A percentile compares a stretch with the other conserved stretches of the same genome.
phyloP scores from a whole-genome alignment of 176 grass and related monocot genomes.

The Aegilops tauschii region DNA sequence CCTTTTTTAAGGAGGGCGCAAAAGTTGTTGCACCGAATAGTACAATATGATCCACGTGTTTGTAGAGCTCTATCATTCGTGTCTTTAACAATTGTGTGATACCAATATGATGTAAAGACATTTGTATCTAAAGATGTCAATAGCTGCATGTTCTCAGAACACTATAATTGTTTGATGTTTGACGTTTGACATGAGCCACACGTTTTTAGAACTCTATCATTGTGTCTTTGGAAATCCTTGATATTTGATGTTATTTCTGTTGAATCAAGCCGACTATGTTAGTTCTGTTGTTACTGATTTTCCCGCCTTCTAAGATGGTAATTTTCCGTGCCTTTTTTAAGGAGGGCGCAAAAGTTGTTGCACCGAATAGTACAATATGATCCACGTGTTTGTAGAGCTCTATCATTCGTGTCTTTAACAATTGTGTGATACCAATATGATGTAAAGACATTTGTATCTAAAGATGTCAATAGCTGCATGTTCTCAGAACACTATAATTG shows the following conservation, averaged over 20 bases:
- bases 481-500: not conserved
- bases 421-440: not conserved
- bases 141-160: not conserved
- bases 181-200: too few species aligned
- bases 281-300: not conserved
- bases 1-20: too few species aligned
- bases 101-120: not conserved
- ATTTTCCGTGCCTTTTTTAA: too few species aligned
- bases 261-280: not conserved
- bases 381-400: not conserved
- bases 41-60: not conserved
- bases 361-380: not conserved
- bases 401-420: not conserved
- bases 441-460: not conserved
- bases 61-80: not conserved
- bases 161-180: too few species aligned
- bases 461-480: not conserved
- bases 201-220: too few species aligned
- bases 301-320: too few species aligned
- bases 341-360: too few species aligned
- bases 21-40: too few species aligned
- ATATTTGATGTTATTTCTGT: not conserved
- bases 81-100: not conserved
- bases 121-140: not conserved
- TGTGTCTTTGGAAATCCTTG: not conserved